Base-by-base conservation (phyloP, 495 filamentous ascomycete genomes). In the Trichoderma asperelloides region DNA sequence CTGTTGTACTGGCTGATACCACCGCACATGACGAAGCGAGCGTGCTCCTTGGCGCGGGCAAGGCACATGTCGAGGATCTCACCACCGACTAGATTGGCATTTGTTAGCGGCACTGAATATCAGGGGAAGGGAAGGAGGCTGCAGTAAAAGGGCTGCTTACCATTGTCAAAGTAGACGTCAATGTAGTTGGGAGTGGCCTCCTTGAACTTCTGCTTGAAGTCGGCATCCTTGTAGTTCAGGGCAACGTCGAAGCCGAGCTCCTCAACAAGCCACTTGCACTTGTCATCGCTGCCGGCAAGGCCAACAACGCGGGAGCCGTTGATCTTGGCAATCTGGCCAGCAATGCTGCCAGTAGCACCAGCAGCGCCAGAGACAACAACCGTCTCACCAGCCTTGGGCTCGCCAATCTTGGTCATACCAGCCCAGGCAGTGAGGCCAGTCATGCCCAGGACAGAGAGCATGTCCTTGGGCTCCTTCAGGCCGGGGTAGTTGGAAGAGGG, bases 361-460 rank as follows among this genome's bases (percentile, higher is more conserved):
- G 89, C 89, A 4, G 88, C 88, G 1, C 86, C 87, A 25, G 85
- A 87, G 0, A 90, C 83, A 15, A 90, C 87, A 8, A 90, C 86
- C 5, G 86, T 85, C 64, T 90, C 86, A 6, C 84, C 85, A 0
- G 76, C 67, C 62, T 84, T 79, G 12, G 86, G 82, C 51, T 84
- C 68, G 11, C 82, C 88, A 57, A 89, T 78, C 57, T 86, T 78
- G 41, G 82, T 68, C 72, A 91, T 80, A 39, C 89, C 89, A 68
- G 87, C 88, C 75, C 89, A 91, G 0, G 88, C 88, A 1, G 88
- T 89, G 65, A 90, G 67, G 5, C 85, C 87, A 0, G 86, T 86
- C 73, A 84, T 75, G 45, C 69, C 71, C 0, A 88, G 77, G 27
- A 86, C 85, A 18, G 86, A 85, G 55, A 90, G 78, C 0, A 81